Evolutionary conservation across 2,329 filamentous ascomycete species (phyloP).

Genomic region (Onygenales sp.): DNA sequence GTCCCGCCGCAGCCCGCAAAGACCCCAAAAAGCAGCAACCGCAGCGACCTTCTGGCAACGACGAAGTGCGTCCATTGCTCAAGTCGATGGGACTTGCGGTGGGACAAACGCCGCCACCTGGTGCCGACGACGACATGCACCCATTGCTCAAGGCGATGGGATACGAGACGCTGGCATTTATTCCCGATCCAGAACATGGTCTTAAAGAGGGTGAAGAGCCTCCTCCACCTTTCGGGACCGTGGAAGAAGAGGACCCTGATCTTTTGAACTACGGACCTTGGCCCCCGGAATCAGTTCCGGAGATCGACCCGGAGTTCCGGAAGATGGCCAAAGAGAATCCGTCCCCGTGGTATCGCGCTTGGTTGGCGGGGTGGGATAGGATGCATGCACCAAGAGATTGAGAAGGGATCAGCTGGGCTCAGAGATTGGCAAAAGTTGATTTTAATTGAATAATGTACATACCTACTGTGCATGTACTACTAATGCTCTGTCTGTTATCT

Average conservation of each 20-base stretch:
- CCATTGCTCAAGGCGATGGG: background rate
- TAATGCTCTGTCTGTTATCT: too few relatives aligned
- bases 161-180: background rate
- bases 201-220: conserved; percentile 1
- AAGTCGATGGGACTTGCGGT: too few relatives aligned
- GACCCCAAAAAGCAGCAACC: too few relatives aligned
- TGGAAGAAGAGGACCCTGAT: background rate
- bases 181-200: background rate
- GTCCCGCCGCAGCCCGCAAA: background rate
- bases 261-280: background rate
- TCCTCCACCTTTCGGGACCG: background rate
- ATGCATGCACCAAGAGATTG: background rate
- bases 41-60: too few relatives aligned
- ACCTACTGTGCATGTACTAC: too few relatives aligned
- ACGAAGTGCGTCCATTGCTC: too few relatives aligned
- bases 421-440: background rate
- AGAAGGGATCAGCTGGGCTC: background rate
- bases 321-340: background rate
- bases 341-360: background rate
- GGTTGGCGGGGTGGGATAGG: background rate
- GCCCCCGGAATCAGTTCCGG: background rate
- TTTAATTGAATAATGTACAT: background rate
- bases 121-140: background rate
- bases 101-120: background rate
- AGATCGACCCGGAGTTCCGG: background rate